These are phyloP conservation scores for Diaporthe eres DNA, from an alignment of 2,329 filamentous ascomycete genomes.

Conservation along the genomic window DNA sequence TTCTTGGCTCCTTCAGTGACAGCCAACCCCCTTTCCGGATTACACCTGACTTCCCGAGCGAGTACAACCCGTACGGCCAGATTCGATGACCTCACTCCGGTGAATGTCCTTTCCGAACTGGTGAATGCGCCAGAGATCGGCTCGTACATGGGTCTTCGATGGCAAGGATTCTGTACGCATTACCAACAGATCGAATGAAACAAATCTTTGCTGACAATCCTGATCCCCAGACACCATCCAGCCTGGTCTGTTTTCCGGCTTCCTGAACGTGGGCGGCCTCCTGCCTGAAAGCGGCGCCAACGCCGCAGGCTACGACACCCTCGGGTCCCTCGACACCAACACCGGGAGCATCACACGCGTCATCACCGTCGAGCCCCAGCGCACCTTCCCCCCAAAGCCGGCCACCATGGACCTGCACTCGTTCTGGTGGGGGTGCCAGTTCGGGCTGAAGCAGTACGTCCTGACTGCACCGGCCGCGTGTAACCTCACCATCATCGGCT, in stretches of 20 bases:
- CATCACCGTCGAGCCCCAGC: background rate
- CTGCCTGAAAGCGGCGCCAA: background rate
- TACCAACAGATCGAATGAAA: background rate
- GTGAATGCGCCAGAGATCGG: background rate
- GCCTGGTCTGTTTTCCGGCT: background rate
- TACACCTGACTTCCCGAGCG: background rate
- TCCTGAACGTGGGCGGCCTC: background rate
- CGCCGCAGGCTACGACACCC: slow-evolving; percentile 1
- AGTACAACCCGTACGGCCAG: background rate
- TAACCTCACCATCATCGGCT: slow-evolving; percentile 13
- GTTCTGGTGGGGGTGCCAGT: background rate
- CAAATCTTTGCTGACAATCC: background rate
- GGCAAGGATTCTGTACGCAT: slow-evolving; percentile 5
- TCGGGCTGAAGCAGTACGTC: slow-evolving; percentile 10
- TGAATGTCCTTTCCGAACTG: background rate
- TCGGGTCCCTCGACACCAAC: slow-evolving; percentile 12
- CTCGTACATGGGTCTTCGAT: slow-evolving; percentile 3
- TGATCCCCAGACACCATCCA: background rate
- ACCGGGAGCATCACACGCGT: background rate
- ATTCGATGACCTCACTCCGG: background rate
- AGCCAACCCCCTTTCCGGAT: background rate
- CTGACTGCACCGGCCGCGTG: background rate
- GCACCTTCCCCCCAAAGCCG: too few species aligned
- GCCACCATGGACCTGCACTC: background rate
- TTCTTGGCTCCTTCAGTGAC: background rate